phyloP scores from a whole-genome alignment of 345 rosid genomes.

The Moringa oleifera region DNA sequence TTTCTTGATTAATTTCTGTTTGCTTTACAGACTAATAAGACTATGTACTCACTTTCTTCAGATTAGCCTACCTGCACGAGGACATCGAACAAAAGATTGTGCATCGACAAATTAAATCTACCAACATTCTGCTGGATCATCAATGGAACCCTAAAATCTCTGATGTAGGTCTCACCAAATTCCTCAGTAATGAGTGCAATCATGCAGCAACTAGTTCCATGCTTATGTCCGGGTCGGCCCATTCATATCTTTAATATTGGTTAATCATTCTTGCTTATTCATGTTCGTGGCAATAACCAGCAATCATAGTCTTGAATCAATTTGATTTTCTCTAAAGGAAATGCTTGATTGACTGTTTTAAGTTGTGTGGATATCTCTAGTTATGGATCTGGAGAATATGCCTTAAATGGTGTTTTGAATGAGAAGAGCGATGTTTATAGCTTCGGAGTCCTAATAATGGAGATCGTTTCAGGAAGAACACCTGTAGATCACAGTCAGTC shows the following conservation, averaged over 20 bases:
- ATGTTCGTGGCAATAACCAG: background rate
- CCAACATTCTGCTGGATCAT: constrained; percentile 65
- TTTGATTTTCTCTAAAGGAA: too few relatives aligned
- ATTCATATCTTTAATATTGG: too few relatives aligned
- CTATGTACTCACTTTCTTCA: constrained; percentile 20
- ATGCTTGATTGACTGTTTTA: background rate
- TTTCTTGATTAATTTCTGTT: too few relatives aligned
- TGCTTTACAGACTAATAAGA: too few relatives aligned
- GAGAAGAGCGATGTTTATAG: constrained; percentile 51
- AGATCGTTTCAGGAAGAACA: constrained; percentile 54
- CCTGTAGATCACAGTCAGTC: constrained; percentile 47
- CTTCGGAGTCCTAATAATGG: constrained; percentile 73
- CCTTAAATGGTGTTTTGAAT: constrained; percentile 19
- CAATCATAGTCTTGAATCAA: too few relatives aligned
- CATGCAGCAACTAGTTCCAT: constrained; percentile 7
- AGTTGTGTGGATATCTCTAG: constrained; percentile 20
- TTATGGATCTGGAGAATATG: constrained; percentile 25
- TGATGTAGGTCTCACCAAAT: constrained; percentile 40
- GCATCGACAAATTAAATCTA: constrained; percentile 54
- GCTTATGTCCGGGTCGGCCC: constrained; percentile 24
- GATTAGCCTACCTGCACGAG: constrained; percentile 74
- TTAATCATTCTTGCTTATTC: background rate
- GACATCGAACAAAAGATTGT: constrained; percentile 55
- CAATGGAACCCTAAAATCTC: constrained; percentile 75
- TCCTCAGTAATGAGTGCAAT: constrained; percentile 17